Percentiles rank a stretch among this genome's conserved stretches.
Conservation (phyloP, 805 yeast genomes). For the Kodamaea laetipori region DNA sequence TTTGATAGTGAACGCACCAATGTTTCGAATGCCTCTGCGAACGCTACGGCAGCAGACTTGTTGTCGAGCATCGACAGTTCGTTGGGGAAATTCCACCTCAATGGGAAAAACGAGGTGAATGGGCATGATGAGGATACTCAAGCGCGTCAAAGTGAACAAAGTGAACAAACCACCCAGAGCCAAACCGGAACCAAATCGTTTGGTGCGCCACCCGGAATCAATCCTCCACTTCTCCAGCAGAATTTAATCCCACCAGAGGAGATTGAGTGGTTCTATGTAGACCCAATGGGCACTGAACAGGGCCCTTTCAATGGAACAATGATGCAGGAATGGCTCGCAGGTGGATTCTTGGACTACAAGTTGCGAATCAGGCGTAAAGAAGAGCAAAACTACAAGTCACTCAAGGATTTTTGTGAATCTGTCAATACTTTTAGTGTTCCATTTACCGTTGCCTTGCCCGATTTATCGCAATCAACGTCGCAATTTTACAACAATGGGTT, state of each 20-base stretch:
- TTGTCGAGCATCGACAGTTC: constrained; percentile 11
- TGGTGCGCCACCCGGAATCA: constrained; percentile 22
- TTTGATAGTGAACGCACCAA: not conserved
- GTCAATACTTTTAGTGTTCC: constrained; percentile 58
- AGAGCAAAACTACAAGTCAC: constrained; percentile 50
- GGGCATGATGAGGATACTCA: too few species aligned
- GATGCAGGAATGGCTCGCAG: constrained; percentile 79
- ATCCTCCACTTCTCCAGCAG: not conserved
- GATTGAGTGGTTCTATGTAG: constrained; percentile 72
- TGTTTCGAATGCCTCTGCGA: not conserved
- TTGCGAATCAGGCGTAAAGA: constrained; percentile 61
- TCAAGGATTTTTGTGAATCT: constrained; percentile 53
- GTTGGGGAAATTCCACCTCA: constrained; percentile 9
- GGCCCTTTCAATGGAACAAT: constrained; percentile 76
- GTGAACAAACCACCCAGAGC: too few species aligned
- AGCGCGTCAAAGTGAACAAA: too few species aligned
- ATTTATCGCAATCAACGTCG: constrained; percentile 12
- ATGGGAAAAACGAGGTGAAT: too few species aligned
- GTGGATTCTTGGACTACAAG: constrained; percentile 57
- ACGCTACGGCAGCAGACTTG: constrained; percentile 2
- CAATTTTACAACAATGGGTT: constrained; percentile 10
- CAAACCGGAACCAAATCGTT: not conserved
- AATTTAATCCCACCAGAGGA: constrained; percentile 5
- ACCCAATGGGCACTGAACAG: constrained; percentile 67
- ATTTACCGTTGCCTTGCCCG: constrained; percentile 60